Percentiles rank a stretch among this genome's conserved stretches.
Conservation (phyloP, 331 rosid species). For the Acacia concinna region DNA sequence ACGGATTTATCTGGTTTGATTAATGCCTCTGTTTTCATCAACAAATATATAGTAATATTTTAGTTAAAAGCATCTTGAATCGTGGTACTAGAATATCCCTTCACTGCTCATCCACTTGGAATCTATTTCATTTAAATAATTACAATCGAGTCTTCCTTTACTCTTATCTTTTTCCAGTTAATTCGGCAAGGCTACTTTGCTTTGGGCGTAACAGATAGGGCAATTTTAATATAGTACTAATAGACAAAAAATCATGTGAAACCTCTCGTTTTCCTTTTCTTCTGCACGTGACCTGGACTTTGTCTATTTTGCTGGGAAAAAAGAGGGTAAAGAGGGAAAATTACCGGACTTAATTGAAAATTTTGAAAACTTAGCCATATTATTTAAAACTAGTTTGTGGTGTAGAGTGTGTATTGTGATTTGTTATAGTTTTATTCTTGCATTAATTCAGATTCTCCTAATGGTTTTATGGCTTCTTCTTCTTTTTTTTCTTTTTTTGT, state of each 20-base stretch:
- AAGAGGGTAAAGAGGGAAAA: background rate
- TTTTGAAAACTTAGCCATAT: background rate
- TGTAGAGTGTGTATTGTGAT: background rate
- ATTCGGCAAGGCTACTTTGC: background rate
- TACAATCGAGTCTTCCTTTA: background rate
- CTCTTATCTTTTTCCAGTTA: background rate
- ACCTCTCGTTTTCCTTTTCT: background rate
- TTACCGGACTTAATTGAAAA: background rate
- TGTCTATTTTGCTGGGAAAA: background rate
- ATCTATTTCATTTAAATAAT: conserved; percentile 4
- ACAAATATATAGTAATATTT: background rate
- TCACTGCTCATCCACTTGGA: background rate
- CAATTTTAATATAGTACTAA: background rate
- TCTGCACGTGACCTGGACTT: conserved; percentile 16
- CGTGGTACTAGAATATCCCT: conserved; percentile 22
- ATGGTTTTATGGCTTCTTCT: background rate
- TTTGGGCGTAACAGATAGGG: background rate
- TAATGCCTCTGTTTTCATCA: background rate
- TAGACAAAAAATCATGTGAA: background rate
- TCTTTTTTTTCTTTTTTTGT: too few species aligned
- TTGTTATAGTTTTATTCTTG: background rate
- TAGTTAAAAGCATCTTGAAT: background rate
- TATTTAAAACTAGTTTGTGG: background rate
- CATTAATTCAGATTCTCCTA: background rate
- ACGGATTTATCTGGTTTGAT: background rate